A percentile compares a stretch with the other conserved stretches of the same genome.
Evolutionary conservation across 1,284 basidiomycete genomes (phyloP).

Genomic region (Ceratobasidium sp.): DNA sequence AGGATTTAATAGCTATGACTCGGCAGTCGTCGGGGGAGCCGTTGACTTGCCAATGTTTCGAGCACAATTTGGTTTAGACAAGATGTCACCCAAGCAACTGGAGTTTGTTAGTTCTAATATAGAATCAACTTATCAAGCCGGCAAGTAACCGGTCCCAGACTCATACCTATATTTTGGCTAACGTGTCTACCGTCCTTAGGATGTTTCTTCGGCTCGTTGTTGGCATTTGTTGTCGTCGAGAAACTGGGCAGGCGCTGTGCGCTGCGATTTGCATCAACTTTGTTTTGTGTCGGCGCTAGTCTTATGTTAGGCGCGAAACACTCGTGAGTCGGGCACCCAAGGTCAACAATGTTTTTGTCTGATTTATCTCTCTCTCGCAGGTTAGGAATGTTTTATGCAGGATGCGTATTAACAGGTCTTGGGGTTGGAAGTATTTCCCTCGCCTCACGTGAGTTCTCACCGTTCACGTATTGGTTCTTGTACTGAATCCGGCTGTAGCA

Average conservation of each 20-base stretch:
- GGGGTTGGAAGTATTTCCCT: slow-evolving; percentile 55
- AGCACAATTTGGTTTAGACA: slow-evolving; percentile 7
- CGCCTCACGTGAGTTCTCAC: slow-evolving; percentile 49
- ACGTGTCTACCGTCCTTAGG: not conserved
- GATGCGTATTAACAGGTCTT: slow-evolving; percentile 56
- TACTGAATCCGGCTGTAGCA: slow-evolving; percentile 42
- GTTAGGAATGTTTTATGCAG: slow-evolving; percentile 54
- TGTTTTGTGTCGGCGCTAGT: not conserved
- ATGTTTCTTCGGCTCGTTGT: slow-evolving; percentile 12
- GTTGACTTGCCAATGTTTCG: slow-evolving; percentile 12
- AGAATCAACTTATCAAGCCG: slow-evolving; percentile 11
- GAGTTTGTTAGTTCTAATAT: slow-evolving; percentile 15
- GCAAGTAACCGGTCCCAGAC: not conserved
- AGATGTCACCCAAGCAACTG: slow-evolving; percentile 3
- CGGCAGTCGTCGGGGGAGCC: not conserved
- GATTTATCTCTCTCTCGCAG: slow-evolving; percentile 52
- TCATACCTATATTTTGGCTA: not conserved
- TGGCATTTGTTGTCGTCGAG: not conserved
- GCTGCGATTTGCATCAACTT: not conserved
- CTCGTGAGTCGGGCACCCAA: not conserved
- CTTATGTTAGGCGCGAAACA: not conserved
- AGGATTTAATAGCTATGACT: not conserved
- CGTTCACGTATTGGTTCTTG: not conserved
- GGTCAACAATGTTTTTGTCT: slow-evolving; percentile 50
- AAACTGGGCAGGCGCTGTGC: not conserved